A percentile compares a stretch with the other conserved stretches of the same genome.
Conservation (phyloP, 371 early-diverging fungal genomes). For the Mucor mucedo region DNA sequence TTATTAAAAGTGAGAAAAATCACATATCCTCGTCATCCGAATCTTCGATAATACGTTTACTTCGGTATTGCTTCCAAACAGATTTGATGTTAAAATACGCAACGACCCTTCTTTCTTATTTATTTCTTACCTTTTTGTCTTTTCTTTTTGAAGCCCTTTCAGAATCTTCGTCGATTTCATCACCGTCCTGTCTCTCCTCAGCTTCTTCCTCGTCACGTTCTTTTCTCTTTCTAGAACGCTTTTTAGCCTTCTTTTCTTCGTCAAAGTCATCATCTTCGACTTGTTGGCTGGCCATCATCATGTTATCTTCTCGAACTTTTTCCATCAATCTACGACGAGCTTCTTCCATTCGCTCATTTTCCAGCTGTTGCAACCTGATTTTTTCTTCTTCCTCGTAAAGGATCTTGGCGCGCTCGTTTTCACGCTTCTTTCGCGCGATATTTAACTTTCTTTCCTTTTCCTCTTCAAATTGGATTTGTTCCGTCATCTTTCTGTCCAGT, state of each 20-base stretch:
- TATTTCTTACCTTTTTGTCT: slow-evolving; percentile 23
- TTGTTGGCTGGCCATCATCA: slow-evolving; percentile 32
- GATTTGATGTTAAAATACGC: too few relatives aligned
- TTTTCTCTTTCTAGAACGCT: slow-evolving; percentile 24
- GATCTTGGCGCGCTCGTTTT: slow-evolving; percentile 29
- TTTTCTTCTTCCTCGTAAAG: slow-evolving; percentile 34
- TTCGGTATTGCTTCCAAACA: neutral
- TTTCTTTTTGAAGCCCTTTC: slow-evolving; percentile 14
- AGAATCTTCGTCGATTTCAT: slow-evolving; percentile 10
- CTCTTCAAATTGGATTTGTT: slow-evolving; percentile 64
- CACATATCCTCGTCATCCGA: neutral
- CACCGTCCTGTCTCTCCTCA: slow-evolving; percentile 19
- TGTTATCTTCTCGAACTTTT: slow-evolving; percentile 36
- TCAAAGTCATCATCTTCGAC: slow-evolving; percentile 34
- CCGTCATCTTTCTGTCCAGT: slow-evolving; percentile 62
- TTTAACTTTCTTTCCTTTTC: slow-evolving; percentile 49
- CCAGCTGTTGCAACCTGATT: slow-evolving; percentile 27
- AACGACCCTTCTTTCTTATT: neutral
- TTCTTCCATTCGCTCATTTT: slow-evolving; percentile 33
- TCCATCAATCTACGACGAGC: slow-evolving; percentile 33
- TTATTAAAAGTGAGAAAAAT: neutral
- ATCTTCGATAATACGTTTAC: slow-evolving; percentile 2
- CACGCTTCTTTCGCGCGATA: slow-evolving; percentile 55
- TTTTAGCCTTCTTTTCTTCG: slow-evolving; percentile 34
- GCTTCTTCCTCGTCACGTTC: slow-evolving; percentile 26